Evolutionary conservation across 108 stramenopile genomes (phyloP), one percentile per base, ranked within the genome.

Genomic region (Nitzschia sp.): DNA sequence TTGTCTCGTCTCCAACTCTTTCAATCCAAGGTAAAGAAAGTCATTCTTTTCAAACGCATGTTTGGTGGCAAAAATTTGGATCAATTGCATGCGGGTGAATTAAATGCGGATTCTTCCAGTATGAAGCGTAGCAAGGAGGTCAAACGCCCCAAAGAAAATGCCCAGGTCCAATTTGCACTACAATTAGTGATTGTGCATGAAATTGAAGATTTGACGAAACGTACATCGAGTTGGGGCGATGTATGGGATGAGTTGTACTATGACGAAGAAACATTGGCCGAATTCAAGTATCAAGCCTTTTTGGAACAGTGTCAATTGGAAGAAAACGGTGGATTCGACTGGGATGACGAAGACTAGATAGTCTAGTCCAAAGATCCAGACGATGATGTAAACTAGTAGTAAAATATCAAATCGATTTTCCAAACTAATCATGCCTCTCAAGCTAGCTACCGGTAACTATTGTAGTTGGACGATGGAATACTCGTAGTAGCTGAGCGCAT

Each of bases 261-360:
- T 35, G 62, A 63, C 26, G 62, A 42, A 26, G 42, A 42, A 5
- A 31, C 30, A 46, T 27, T 63, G 36, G 62, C 62, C 1, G 62
- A 63, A 27, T 63, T 63, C 62, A 63, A 63, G 23, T 63, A 63
- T 27, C 24, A 63, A 46, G 62, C 62, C 9, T 63, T 63, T 26
- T 19, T 63, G 62, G 62, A 63, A 54, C 25, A 54, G 6, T 54
- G 54, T 54, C 23, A 13, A 13, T 15, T 54, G 23, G 54, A 23
- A 23, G 54, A 54, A 54, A 13, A 42, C 38, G 38, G 38, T 6
- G 38, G 38, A 42, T 6, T 6, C 6, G 38, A 42, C 13, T 42
- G 38, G 38, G n/a, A n/a, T n/a, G 38, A 42, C 38, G 38, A 42
- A 42, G 38, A 42, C 38, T 42, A 42, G 38, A 42, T n/a, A n/a